Evolutionary conservation across 116 monocot genomes (phyloP).

Genomic region (Iris pallida): DNA sequence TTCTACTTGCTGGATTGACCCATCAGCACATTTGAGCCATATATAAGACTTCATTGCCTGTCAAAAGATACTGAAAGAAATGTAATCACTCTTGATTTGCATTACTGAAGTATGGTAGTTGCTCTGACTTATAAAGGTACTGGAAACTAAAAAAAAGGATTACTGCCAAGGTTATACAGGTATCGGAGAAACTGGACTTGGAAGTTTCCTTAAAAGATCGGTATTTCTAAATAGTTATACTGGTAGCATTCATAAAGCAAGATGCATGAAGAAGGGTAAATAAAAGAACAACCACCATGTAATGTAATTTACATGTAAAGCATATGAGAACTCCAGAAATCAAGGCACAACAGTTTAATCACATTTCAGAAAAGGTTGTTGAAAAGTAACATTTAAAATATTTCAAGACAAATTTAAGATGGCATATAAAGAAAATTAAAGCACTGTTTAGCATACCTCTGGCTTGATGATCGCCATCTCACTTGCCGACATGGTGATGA

Average conservation of each 20-base stretch:
- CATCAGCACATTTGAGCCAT: constrained; percentile 49
- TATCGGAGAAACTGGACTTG: no score
- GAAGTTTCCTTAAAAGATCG: neutral
- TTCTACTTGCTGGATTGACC: constrained; percentile 55
- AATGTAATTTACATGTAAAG: no score
- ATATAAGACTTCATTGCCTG: constrained; percentile 48
- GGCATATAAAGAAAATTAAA: neutral
- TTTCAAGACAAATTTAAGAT: no score
- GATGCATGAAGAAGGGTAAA: neutral
- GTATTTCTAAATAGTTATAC: neutral
- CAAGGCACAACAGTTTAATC: no score
- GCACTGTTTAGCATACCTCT: constrained; percentile 3
- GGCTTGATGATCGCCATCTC: constrained; percentile 20
- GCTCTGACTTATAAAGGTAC: neutral
- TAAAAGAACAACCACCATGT: neutral
- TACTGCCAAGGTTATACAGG: no score
- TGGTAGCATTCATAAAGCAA: neutral
- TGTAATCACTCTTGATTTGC: neutral
- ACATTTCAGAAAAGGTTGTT: no score
- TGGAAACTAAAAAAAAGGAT: neutral
- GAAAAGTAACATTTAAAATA: no score
- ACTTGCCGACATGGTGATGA: constrained; percentile 10
- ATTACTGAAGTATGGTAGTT: neutral
- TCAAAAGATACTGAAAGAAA: constrained; percentile 1
- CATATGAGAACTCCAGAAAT: no score